Base-by-base conservation (phyloP, 345 rosid species). In the Salix udensis region DNA sequence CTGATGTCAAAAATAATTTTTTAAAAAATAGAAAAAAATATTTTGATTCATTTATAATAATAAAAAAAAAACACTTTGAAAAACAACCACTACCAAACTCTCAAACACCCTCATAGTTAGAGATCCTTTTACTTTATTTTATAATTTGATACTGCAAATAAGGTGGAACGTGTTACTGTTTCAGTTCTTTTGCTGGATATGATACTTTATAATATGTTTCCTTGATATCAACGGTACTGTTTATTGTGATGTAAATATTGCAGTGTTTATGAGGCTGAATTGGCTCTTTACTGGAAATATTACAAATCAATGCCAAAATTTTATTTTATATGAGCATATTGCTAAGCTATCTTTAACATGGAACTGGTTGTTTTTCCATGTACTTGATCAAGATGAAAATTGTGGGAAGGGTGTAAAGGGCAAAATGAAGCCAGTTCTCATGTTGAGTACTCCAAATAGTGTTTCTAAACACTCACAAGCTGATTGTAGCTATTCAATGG, bases 391-490 rank as follows among this genome's bases (percentile, higher is more conserved):
- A 65, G 85, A 82, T 85, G 88, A 76, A 76, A 72, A 75, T 74
- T 74, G 77, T 15, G 74, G 81, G 68, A 80, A 76, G 77, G 80
- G 82, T 23, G 55, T 15, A 37, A 84, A 72, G 67, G 88, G 81
- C n/a, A 83, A 78, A 75, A 79, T 74, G 76, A 85, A 74, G 67
- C 84, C 88, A 21, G 58, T 80, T 65, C 80, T 83, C 65, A 26
- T 82, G 71, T 75, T 77, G 26, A 68, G 75, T 62, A 65, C 78
- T 72, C 64, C 87, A 14, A 82, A 85, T 66, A 52, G 68, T 24
- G 79, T 78, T 42, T 71, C 73, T 39, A 73, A 75, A 65, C 71
- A 64, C 37, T 58, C 85, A 6, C 81, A 75, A 31, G 52, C 69
- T 74, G 84, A 83, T 76, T 77, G 64, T 46, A 70, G 44, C 68